phyloP scores from a whole-genome alignment of 345 rosid genomes.

The Citrus unshiu region DNA sequence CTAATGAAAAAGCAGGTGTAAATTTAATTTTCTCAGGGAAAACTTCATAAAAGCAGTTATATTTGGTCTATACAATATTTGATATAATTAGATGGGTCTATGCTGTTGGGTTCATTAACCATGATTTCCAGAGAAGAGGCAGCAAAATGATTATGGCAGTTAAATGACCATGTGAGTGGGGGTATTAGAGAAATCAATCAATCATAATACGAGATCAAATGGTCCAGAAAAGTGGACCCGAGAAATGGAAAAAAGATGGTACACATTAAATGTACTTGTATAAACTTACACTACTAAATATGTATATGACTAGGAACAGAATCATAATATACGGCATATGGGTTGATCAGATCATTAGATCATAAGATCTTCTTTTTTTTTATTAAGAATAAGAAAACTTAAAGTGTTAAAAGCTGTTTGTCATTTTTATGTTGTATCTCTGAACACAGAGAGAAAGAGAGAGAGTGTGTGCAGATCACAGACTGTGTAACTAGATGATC shows the following conservation, averaged over 20 bases:
- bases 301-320: neutral
- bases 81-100: conserved; percentile 13
- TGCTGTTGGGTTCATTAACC: conserved; percentile 16
- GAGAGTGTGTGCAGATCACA: neutral
- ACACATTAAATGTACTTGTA: conserved; percentile 30
- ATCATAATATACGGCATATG: neutral
- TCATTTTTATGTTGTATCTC: conserved; percentile 15
- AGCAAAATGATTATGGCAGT: conserved; percentile 37
- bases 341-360: neutral
- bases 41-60: neutral
- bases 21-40: too few relatives aligned
- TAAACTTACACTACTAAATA: neutral
- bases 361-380: neutral
- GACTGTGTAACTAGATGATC: conserved; percentile 21
- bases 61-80: neutral
- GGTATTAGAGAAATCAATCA: conserved; percentile 19
- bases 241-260: neutral
- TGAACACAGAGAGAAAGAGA: neutral
- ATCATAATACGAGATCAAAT: conserved; percentile 3
- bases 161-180: conserved; percentile 34
- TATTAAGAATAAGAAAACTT: neutral
- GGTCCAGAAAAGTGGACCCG: conserved; percentile 14
- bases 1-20: too few relatives aligned
- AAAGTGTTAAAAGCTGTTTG: conserved; percentile 20
- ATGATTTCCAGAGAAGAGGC: conserved; percentile 11